Conservation (phyloP, 805 yeast species). For the Candida boidinii region DNA sequence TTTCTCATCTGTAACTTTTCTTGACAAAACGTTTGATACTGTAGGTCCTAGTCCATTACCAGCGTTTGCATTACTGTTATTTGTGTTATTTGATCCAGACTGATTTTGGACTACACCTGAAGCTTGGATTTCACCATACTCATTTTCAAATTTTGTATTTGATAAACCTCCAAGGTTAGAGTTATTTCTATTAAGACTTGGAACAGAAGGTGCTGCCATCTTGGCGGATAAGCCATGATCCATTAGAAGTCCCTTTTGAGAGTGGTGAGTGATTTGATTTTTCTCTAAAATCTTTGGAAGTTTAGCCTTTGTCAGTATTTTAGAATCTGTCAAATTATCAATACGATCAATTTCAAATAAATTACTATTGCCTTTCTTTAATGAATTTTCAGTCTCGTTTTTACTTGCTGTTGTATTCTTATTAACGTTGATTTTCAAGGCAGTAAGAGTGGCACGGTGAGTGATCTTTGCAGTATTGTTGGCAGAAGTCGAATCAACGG, state of each 20-base stretch:
- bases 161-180: conserved; percentile 12
- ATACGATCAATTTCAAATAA: too few species aligned
- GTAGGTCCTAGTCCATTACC: conserved; percentile 59
- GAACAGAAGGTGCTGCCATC: conserved; percentile 18
- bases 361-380: too few species aligned
- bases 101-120: conserved; percentile 40
- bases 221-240: neutral
- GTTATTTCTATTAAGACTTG: conserved; percentile 16
- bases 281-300: too few species aligned
- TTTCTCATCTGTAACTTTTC: conserved; percentile 33
- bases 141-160: conserved; percentile 19
- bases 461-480: too few species aligned
- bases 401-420: too few species aligned
- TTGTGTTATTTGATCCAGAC: conserved; percentile 20
- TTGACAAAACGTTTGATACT: conserved; percentile 46
- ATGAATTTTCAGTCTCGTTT: too few species aligned
- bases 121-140: conserved; percentile 50
- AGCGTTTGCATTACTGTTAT: conserved; percentile 17
- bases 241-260: neutral
- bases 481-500: too few species aligned
- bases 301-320: too few species aligned
- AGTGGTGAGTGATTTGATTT: too few species aligned
- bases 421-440: too few species aligned
- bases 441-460: too few species aligned
- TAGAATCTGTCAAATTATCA: too few species aligned